These are phyloP conservation scores for Cercospora berteroae DNA, from an alignment of 2,329 filamentous ascomycete species.

Conservation along the genomic window DNA sequence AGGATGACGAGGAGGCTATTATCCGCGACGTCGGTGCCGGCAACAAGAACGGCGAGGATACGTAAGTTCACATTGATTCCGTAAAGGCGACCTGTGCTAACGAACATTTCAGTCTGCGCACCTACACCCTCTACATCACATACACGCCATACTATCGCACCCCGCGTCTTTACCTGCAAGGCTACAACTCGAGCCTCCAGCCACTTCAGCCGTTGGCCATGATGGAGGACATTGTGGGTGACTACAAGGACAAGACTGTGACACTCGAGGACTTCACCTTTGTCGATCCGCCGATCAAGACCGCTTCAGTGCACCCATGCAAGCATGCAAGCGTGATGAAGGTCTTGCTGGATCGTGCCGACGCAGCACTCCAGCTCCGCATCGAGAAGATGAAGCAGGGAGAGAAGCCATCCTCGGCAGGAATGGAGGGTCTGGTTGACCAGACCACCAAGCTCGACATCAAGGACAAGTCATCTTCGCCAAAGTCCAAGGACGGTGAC, in stretches of 20 bases:
- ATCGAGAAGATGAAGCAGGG: conserved; percentile 71
- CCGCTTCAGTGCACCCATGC: conserved; percentile 95
- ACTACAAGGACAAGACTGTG: conserved; percentile 98
- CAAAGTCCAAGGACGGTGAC: conserved; percentile 50
- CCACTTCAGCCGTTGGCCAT: conserved; percentile 79
- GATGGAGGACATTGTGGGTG: conserved; percentile 96
- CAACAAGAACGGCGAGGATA: conserved; percentile 47
- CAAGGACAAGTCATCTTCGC: conserved; percentile 49
- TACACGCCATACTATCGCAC: conserved; percentile 97
- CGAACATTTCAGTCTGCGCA: conserved; percentile 58
- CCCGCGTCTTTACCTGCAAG: conserved; percentile 89
- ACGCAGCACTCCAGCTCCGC: conserved; percentile 85
- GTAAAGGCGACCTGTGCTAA: conserved; percentile 30
- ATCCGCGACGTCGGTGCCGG: conserved; percentile 68
- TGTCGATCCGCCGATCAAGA: conserved; percentile 87
- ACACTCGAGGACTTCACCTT: conserved; percentile 97
- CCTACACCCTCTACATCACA: conserved; percentile 98
- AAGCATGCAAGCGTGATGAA: conserved; percentile 99
- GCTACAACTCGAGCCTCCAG: conserved; percentile 66
- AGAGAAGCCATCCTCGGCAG: conserved; percentile 51
- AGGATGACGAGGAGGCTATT: conserved; percentile 91
- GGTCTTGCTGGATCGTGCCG: conserved; percentile 88
- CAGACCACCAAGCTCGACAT: conserved; percentile 62
- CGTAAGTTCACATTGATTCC: conserved; percentile 46
- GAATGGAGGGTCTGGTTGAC: conserved; percentile 83